Conservation (phyloP, 2,329 filamentous ascomycete species). For the Lecanosticta acicola region DNA sequence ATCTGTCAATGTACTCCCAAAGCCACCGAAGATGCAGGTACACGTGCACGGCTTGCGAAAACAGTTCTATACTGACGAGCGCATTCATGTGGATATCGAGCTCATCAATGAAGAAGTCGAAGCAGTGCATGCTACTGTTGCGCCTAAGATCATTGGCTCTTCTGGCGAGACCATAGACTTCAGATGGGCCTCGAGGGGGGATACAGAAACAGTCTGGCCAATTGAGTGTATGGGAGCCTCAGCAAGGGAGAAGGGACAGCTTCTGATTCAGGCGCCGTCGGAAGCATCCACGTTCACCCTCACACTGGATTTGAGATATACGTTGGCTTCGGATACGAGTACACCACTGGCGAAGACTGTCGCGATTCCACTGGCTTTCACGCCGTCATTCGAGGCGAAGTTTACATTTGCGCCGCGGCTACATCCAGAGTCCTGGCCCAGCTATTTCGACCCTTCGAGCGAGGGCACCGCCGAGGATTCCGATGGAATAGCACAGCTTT, state of each 20-base stretch:
- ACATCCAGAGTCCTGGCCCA: conserved; percentile 76
- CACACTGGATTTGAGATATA: conserved; percentile 69
- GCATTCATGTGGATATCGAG: conserved; percentile 61
- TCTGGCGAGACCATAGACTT: conserved; percentile 13
- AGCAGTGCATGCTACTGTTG: conserved; percentile 64
- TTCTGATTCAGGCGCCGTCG: conserved; percentile 35
- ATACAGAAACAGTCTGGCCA: conserved; percentile 8
- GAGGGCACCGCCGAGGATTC: conserved; percentile 22
- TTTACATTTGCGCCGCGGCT: conserved; percentile 80
- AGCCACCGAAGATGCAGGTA: conserved; percentile 87
- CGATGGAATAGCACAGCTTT: conserved; percentile 70
- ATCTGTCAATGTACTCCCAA: conserved; percentile 68
- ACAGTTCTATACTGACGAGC: conserved; percentile 82
- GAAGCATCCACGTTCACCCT: conserved; percentile 58
- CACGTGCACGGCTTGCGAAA: conserved; percentile 55
- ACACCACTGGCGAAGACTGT: conserved; percentile 74
- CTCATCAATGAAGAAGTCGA: conserved; percentile 80
- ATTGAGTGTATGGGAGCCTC: conserved; percentile 10
- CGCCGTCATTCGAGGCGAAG: conserved; percentile 83
- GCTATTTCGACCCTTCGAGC: conserved; percentile 59
- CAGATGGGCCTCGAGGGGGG: conserved; percentile 29
- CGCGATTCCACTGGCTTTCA: conserved; percentile 63
- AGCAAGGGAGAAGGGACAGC: conserved; percentile 9
- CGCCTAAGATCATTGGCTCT: conserved; percentile 41
- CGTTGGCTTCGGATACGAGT: conserved; percentile 69